Base-by-base conservation (phyloP, 164 flowering plant genomes). In the Kingdonia uniflora region DNA sequence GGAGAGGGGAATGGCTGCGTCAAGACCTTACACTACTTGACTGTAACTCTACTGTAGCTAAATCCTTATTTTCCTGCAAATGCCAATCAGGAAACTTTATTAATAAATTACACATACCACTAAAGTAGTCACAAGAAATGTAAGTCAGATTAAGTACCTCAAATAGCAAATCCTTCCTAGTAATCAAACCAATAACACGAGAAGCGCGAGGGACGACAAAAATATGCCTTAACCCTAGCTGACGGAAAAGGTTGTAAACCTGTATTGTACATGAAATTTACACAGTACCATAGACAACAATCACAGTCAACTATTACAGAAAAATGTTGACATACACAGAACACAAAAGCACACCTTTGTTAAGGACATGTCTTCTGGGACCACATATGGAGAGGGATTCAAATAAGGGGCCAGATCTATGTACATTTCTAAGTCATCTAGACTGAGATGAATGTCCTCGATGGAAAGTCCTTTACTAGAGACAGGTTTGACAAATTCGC, bases 21-120 rank as follows among this genome's bases (percentile, higher is more conserved):
- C 78, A 87, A 78, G 96, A 88, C 98, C 98, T 92, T 92, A 88
- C 89, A 84, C 91, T 85, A 69, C 95, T 78, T 68, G 96, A 80
- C 71, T 86, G 95, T 51, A 92, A 87, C 76, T 92, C 98, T 71
- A 83, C 20, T 14, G 63, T 44, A 17, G 70, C 40, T 1, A 80
- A 52, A 52, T 80, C 94, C 52, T 78, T 95, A 60, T 57, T 67
- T 39, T 81, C 96, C 98, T 92, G 79, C 68, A 68, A 64, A 64
- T 17, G 24, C 13, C 1, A n/a, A 61, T 55, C 19, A 22, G 21
- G 65, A 25, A n/a, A 51, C 49, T 35, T 12, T 11, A 56, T 33
- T 29, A 48, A 11, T 24, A 14, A 38, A 13, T 44, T 13, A 17
- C 22, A 17, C 23, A 20, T 10, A 12, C 22, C 21, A 60, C 4